Conservation (phyloP, 441 rosid genomes). For the Adansonia rubrostipa region DNA sequence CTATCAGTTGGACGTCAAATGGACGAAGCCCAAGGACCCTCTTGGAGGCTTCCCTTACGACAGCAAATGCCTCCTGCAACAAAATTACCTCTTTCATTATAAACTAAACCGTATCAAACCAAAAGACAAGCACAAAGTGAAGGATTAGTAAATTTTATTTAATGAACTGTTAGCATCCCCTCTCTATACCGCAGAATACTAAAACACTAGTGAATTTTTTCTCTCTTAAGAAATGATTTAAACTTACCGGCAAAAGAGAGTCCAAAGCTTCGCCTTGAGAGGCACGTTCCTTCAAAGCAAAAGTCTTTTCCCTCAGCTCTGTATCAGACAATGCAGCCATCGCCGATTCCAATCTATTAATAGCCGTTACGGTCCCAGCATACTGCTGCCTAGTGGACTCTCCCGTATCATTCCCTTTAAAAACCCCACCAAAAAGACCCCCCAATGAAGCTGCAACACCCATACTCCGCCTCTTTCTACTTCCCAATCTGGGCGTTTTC, state of each 20-base stretch:
- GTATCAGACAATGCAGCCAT: constrained; percentile 72
- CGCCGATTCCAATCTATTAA: constrained; percentile 66
- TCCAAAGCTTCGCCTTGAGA: constrained; percentile 80
- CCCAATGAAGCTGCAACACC: constrained; percentile 70
- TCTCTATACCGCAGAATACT: background rate
- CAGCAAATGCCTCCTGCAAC: constrained; percentile 88
- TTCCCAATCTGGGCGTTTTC: constrained; percentile 35
- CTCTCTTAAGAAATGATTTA: background rate
- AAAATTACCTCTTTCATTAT: background rate
- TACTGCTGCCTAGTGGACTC: constrained; percentile 88
- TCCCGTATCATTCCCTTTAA: constrained; percentile 81
- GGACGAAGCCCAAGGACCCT: constrained; percentile 92
- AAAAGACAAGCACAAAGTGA: background rate
- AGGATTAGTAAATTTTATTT: background rate
- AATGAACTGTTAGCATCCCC: constrained; percentile 6
- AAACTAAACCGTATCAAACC: background rate
- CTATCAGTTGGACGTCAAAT: constrained; percentile 91
- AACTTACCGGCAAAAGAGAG: constrained; percentile 80
- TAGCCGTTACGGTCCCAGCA: constrained; percentile 52
- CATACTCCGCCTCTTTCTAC: constrained; percentile 39
- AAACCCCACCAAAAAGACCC: constrained; percentile 81
- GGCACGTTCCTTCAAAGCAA: constrained; percentile 69
- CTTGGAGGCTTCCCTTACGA: constrained; percentile 89
- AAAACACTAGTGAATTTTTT: background rate
- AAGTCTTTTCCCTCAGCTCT: constrained; percentile 70